Conservation (phyloP, 1,139 yeast genomes). For the Candida sp. region DNA sequence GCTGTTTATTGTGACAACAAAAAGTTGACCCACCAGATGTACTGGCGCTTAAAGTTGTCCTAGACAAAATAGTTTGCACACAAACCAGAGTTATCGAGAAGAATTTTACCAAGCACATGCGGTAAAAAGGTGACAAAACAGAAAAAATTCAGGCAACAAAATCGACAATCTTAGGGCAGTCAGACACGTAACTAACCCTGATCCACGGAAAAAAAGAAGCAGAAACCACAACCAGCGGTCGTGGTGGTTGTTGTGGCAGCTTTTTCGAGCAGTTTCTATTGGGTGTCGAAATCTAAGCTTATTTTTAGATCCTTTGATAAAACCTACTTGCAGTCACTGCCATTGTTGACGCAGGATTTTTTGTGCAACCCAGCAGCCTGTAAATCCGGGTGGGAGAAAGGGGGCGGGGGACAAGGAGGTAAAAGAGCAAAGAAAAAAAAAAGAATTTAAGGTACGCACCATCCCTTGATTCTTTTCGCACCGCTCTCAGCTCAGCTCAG, state of each 20-base stretch:
- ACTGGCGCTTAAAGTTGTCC: not conserved
- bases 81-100: not conserved
- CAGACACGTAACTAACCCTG: not conserved
- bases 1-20: not conserved
- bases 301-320: too few species aligned
- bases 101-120: not conserved
- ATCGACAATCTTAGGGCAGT: not conserved
- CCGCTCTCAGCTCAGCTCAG: too few species aligned
- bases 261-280: too few species aligned
- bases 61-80: not conserved
- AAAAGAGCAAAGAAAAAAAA: not conserved
- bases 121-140: not conserved
- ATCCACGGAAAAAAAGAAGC: too few species aligned
- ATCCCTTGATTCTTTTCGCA: not conserved
- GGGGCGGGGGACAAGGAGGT: not conserved
- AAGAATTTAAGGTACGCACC: not conserved
- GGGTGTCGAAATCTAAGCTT: too few species aligned
- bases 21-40: not conserved
- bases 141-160: not conserved
- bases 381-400: not conserved
- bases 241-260: too few species aligned
- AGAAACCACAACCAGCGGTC: too few species aligned
- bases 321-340: too few species aligned
- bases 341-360: too few species aligned
- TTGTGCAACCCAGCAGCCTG: too few species aligned